Conservation (phyloP, 1,284 basidiomycete species). For the Ustilago esculenta region DNA sequence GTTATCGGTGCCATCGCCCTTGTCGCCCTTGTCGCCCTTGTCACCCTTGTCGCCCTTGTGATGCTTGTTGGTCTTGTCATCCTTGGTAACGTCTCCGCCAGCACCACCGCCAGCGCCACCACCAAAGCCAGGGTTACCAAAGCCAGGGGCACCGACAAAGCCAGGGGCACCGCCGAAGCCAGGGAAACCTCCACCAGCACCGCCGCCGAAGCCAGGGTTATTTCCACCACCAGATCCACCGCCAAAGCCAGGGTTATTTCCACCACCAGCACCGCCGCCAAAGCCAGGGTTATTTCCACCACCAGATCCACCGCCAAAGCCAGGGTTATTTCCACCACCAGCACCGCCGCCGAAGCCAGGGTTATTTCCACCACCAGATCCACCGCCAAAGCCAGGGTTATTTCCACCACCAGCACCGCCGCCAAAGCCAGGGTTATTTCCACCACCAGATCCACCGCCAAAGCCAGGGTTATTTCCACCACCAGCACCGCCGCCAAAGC, state of each 20-base stretch:
- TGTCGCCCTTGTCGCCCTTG: too few relatives aligned
- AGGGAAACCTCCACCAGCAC: not conserved
- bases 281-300: slow-evolving; percentile 3
- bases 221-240: slow-evolving; percentile 5
- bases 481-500: slow-evolving; percentile 6
- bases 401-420: slow-evolving; percentile 9
- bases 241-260: not conserved
- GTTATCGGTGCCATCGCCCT: too few relatives aligned
- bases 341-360: too few relatives aligned
- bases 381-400: not conserved
- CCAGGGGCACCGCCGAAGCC: not conserved
- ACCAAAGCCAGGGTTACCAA: not conserved
- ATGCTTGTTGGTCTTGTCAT: too few relatives aligned
- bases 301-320: slow-evolving; percentile 15
- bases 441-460: not conserved
- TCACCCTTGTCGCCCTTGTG: too few relatives aligned
- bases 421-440: too few relatives aligned
- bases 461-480: too few relatives aligned
- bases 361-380: too few relatives aligned
- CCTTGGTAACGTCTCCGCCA: too few relatives aligned
- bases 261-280: not conserved
- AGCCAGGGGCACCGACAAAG: not conserved
- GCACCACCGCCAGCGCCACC: not conserved
- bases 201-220: not conserved
- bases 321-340: slow-evolving; percentile 1